These are phyloP conservation scores for Dipteronia sinensis DNA, from an alignment of 345 rosid species.

Conservation along the genomic window DNA sequence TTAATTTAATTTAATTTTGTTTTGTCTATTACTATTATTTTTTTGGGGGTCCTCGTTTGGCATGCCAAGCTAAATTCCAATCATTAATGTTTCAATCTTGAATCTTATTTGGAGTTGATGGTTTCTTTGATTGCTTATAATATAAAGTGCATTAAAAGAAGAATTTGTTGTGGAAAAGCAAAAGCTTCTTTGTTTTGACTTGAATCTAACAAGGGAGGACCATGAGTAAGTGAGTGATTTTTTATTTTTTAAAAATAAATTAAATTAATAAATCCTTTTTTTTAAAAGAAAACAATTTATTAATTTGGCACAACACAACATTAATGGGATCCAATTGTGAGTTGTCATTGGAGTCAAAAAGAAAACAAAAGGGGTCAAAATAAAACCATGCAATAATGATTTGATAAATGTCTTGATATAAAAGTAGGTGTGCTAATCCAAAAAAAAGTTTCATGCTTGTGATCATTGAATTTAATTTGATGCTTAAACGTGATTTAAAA, in stretches of 20 bases:
- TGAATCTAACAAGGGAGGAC: constrained; percentile 8
- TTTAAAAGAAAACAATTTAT: background rate
- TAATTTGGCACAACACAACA: background rate
- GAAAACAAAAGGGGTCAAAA: background rate
- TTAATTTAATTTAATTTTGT: background rate
- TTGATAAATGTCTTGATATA: background rate
- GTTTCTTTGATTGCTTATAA: constrained; percentile 32
- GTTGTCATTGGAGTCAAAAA: background rate
- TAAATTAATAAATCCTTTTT: too few species aligned
- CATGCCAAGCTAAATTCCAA: constrained; percentile 36
- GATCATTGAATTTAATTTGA: background rate
- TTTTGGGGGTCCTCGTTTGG: constrained; percentile 14
- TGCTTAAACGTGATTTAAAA: background rate
- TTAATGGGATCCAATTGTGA: background rate
- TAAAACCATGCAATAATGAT: background rate
- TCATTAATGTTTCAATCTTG: constrained; percentile 25
- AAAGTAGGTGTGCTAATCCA: background rate
- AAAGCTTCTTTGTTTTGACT: constrained; percentile 32
- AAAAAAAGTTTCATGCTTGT: background rate
- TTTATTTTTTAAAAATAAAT: too few species aligned
- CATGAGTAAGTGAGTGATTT: background rate
- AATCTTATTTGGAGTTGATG: constrained; percentile 25
- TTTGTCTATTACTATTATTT: constrained; percentile 9
- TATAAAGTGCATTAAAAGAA: constrained; percentile 15
- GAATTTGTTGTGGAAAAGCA: constrained; percentile 6